Evolutionary conservation across 805 yeast genomes (phyloP).

Genomic region (Hanseniaspora guilliermondii): DNA sequence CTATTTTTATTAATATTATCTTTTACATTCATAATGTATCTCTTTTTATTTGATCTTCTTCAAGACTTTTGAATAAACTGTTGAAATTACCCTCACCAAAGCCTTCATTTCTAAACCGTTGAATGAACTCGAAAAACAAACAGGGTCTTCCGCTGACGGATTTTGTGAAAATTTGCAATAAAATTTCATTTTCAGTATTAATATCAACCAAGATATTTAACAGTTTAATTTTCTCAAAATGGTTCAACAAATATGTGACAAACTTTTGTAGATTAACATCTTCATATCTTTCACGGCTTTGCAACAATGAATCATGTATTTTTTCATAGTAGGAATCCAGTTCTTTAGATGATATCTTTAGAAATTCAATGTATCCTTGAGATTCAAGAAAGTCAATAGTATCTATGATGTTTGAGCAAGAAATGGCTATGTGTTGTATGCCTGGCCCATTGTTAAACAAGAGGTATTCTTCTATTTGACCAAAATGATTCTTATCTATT

Average conservation of each 20-base stretch:
- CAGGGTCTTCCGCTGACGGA: conserved; percentile 73
- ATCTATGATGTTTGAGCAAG: conserved; percentile 46
- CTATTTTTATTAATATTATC: no score
- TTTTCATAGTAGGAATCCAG: conserved; percentile 45
- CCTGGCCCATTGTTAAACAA: conserved; percentile 72
- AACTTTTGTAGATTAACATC: conserved; percentile 19
- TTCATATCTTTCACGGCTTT: conserved; percentile 40
- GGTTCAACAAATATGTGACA: not conserved
- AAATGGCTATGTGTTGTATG: conserved; percentile 68
- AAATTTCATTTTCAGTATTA: conserved; percentile 39
- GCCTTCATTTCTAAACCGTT: conserved; percentile 67
- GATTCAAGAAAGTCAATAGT: conserved; percentile 41
- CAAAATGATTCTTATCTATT: conserved; percentile 48
- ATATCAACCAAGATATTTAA: conserved; percentile 58
- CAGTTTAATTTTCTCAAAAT: conserved; percentile 35
- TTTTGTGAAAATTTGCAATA: conserved; percentile 67
- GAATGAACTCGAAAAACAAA: conserved; percentile 67
- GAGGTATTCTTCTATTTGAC: conserved; percentile 74
- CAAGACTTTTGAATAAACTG: conserved; percentile 69
- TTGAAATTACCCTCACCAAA: conserved; percentile 85
- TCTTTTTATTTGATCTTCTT: conserved; percentile 48
- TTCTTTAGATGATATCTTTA: conserved; percentile 29
- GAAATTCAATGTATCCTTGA: conserved; percentile 58
- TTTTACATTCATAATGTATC: not conserved
- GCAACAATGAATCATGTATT: conserved; percentile 36